Evolutionary conservation across 2,329 filamentous ascomycete species (phyloP), one percentile per base, ranked within the genome.

Genomic region (Cladosporium sp.): DNA sequence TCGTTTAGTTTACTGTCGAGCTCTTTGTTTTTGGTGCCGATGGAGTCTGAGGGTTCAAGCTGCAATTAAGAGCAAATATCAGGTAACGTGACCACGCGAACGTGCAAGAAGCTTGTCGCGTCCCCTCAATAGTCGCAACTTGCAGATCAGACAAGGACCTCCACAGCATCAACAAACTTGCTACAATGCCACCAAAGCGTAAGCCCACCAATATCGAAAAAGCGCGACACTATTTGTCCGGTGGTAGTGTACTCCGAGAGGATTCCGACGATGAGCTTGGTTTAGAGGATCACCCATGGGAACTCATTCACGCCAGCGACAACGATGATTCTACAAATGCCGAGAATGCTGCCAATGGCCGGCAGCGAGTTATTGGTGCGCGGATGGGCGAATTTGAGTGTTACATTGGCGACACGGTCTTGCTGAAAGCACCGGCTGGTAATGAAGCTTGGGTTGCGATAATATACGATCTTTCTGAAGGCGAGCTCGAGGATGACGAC

Each of bases 361-460:
- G 15, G 2, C 44, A 54, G 17, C 52, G 50, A 22, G 95, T 97
- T 44, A 72, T 94, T 39, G 94, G 90, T 3, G 94, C 93, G 19
- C 84, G 84, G 24, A 91, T 91, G 81, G 92, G 91, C 22, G 78
- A 73, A 12, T 96, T 97, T 63, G 82, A 88, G 68, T 96, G 91
- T 74, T 81, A 77, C 55, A 71, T 96, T 36, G 94, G 94, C 44
- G 91, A 99, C 68, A 83, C 85, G 19, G 87, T 97, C 35, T 79
- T 97, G 39, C 80, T 99, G 56, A 95, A 96, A 72, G 90, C 92
- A 1, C 68, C 68, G 10, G 90, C 95, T 37, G 91, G 90, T 39
- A 90, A 90, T 63, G 91, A 95, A 67, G 89, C 91, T 10, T 99
- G 94, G 92, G 89, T 95, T 2, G 94, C 90, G 34, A 85, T 99